Evolutionary conservation across 2,329 filamentous ascomycete genomes (phyloP).

Genomic region (Metarhizium anisopliae): DNA sequence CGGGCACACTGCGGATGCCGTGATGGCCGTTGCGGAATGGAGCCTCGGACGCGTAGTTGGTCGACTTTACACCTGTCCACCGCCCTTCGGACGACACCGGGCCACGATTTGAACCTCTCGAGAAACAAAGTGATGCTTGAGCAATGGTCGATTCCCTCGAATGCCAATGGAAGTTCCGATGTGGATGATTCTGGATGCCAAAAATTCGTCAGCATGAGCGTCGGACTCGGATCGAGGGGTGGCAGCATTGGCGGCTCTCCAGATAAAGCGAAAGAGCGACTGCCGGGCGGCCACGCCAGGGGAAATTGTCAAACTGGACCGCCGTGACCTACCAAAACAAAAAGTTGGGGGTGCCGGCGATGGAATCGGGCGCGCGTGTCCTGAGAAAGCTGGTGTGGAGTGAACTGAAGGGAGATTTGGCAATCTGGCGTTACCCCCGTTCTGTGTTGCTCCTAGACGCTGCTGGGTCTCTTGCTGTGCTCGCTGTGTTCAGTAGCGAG

Average conservation of each 20-base stretch:
- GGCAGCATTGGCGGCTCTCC: not conserved
- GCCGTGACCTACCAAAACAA: conserved; percentile 4
- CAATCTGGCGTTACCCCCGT: conserved; percentile 5
- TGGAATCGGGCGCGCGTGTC: conserved; percentile 6
- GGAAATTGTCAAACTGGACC: not conserved
- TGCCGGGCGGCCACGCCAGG: not conserved
- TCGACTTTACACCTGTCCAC: conserved; percentile 13
- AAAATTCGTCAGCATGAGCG: conserved; percentile 4
- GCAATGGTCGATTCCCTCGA: not conserved
- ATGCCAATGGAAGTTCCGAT: not conserved
- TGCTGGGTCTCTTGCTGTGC: conserved; percentile 2
- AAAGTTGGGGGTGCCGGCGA: not conserved
- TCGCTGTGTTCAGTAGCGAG: not conserved
- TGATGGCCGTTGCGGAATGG: conserved; percentile 1
- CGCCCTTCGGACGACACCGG: conserved; percentile 5
- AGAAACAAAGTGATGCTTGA: not conserved
- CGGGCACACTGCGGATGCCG: conserved; percentile 6
- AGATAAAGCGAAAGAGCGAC: not conserved
- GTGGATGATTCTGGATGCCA: not conserved
- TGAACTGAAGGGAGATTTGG: conserved; percentile 6
- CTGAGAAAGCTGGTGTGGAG: conserved; percentile 6
- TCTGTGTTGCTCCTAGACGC: conserved; percentile 1
- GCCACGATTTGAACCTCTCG: not conserved
- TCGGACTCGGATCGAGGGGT: not conserved
- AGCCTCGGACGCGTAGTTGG: conserved; percentile 9